Evolutionary conservation across 768 basidiomycete species (phyloP), one percentile per base, ranked within the genome.

Genomic region (Lactarius sp.): DNA sequence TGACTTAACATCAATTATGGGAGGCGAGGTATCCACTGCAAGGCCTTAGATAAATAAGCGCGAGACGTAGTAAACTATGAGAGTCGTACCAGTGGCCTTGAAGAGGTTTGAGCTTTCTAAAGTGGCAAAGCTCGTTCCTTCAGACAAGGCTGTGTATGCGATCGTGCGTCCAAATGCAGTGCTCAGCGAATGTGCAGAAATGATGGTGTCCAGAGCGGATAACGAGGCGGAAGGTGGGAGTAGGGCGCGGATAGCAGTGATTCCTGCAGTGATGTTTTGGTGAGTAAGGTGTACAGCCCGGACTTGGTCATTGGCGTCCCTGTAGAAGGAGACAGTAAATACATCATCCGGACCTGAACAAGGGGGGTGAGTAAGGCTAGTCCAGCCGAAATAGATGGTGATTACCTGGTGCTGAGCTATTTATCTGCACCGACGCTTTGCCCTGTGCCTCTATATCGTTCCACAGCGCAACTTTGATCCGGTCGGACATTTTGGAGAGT

Each of bases 241-340:
- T 22, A 94, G 72, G 5, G 85, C 83, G 41, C 89, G 85, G 27
- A 85, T 77, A 3, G 88, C 89, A 0, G 92, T 85, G n/a, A 94
- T 87, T 39, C 92, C 94, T 4, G 94, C 91, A 2, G 92, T 95
- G 62, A 96, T 71, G 67, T 93, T 94, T 72, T 89, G 81, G 72
- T 94, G 91, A 0, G 91, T 91, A 37, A 94, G 75, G 63, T 85
- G 85, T 8, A 81, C 82, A 27, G 82, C 87, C 60, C 81, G 82
- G 8, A 87, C 71, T 44, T 79, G 77, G 39, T 87, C 83, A 20
- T 78, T 75, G 20, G 79, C 69, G 1, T 79, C 77, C 68, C 79
- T 76, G 67, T 80, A 87, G 79, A 86, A 90, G 1, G 85, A 80
- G 6, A 90, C 79, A 3, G 86, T 86, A 70, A 86, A 87, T 5